These are phyloP conservation scores for Pythium apleroticum DNA, from an alignment of 352 stramenopile genomes.

Conservation along the genomic window DNA sequence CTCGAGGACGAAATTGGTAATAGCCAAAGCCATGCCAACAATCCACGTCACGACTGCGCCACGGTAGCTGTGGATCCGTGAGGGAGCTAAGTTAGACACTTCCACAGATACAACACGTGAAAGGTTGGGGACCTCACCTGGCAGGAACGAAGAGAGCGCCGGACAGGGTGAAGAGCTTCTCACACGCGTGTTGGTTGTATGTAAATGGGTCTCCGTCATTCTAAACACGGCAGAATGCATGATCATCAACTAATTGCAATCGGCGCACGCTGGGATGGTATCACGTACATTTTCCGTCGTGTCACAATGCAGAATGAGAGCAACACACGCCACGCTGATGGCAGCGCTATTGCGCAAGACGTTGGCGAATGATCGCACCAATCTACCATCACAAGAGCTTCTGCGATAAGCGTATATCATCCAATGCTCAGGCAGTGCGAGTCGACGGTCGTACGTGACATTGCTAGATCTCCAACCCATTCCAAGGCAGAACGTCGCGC, in stretches of 20 bases:
- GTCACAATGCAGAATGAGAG: constrained; percentile 82
- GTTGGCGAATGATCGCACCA: constrained; percentile 77
- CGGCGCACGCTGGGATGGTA: neutral
- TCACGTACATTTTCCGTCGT: constrained; percentile 44
- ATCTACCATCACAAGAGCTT: constrained; percentile 30
- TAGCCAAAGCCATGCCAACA: constrained; percentile 73
- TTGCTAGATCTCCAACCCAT: constrained; percentile 68
- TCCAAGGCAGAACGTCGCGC: constrained; percentile 49
- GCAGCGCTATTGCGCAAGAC: constrained; percentile 80
- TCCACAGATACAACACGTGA: neutral
- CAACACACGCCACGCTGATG: constrained; percentile 80
- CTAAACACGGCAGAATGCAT: neutral
- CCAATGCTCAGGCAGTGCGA: neutral
- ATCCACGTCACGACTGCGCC: constrained; percentile 85
- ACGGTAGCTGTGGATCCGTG: constrained; percentile 47
- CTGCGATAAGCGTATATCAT: neutral
- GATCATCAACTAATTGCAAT: neutral
- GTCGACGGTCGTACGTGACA: constrained; percentile 49
- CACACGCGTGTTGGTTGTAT: constrained; percentile 80
- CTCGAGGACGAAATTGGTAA: constrained; percentile 85
- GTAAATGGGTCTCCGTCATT: constrained; percentile 38
- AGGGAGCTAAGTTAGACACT: neutral
- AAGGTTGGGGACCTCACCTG: constrained; percentile 34
- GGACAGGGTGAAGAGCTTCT: constrained; percentile 74
- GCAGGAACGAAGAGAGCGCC: constrained; percentile 60